Percentiles rank a stretch among this genome's conserved stretches.
Conservation (phyloP, 495 filamentous ascomycete genomes). For the Cercophora sp. region DNA sequence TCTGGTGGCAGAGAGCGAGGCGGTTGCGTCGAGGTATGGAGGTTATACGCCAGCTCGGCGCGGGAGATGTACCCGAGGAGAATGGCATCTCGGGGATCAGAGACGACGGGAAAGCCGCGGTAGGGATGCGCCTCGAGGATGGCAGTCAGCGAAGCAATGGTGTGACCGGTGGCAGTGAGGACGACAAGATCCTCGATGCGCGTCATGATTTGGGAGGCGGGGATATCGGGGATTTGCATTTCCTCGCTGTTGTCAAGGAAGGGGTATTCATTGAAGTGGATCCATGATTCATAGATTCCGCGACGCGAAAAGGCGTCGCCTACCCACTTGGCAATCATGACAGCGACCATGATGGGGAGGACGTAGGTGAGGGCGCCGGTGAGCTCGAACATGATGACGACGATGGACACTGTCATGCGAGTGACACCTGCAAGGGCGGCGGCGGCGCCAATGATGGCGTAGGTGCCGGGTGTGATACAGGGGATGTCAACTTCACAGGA, state of each 20-base stretch:
- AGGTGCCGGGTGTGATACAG: conserved; percentile 91
- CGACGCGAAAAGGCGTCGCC: conserved; percentile 92
- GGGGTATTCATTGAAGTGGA: conserved; percentile 92
- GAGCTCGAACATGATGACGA: conserved; percentile 99
- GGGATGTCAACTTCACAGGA: conserved; percentile 83
- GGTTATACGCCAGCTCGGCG: conserved; percentile 78
- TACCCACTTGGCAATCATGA: conserved; percentile 98
- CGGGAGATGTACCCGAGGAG: conserved; percentile 92
- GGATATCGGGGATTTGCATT: conserved; percentile 72
- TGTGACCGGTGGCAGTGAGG: conserved; percentile 81
- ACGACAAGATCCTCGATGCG: conserved; percentile 84
- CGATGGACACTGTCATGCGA: conserved; percentile 93
- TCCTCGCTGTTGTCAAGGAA: conserved; percentile 95
- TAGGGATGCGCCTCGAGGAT: conserved; percentile 71
- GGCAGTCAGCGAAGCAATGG: conserved; percentile 65
- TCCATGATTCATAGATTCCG: conserved; percentile 98
- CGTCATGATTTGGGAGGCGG: conserved; percentile 84
- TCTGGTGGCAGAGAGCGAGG: conserved; percentile 58
- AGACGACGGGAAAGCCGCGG: conserved; percentile 89
- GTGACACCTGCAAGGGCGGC: conserved; percentile 95
- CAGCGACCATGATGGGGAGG: conserved; percentile 98
- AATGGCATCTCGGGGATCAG: conserved; percentile 65
- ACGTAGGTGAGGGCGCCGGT: conserved; percentile 96
- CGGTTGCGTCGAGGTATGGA: conserved; percentile 53
- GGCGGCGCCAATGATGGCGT: conserved; percentile 96